Evolutionary conservation across 805 yeast species (phyloP).

Genomic region (Candida wancherniae): DNA sequence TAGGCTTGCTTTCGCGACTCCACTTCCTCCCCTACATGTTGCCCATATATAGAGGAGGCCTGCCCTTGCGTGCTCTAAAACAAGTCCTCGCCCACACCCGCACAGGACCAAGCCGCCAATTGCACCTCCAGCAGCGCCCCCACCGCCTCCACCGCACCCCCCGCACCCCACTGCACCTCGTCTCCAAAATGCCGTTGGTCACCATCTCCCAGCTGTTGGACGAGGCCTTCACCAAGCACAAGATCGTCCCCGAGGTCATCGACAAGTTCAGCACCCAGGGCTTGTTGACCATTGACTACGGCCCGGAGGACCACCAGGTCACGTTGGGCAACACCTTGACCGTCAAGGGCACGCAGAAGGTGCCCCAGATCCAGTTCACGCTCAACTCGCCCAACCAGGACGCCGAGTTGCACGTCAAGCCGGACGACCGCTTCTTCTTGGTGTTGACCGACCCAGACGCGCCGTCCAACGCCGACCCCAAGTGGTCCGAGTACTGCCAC

Average conservation of each 20-base stretch:
- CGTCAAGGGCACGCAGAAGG: conserved; percentile 60
- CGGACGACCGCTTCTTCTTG: conserved; percentile 58
- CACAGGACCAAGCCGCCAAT: too few species aligned
- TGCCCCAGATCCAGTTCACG: conserved; percentile 65
- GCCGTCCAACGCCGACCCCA: conserved; percentile 74
- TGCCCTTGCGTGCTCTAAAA: too few species aligned
- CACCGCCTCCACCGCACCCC: conserved; percentile 1
- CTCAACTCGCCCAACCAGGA: conserved; percentile 44
- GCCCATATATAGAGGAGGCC: conserved; percentile 12
- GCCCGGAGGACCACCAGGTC: conserved; percentile 54
- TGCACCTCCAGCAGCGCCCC: conserved; percentile 1
- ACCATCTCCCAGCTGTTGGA: conserved; percentile 53
- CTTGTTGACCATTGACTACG: conserved; percentile 58
- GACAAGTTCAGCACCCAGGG: conserved; percentile 48
- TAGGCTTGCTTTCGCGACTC: too few species aligned
- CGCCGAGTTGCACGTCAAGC: conserved; percentile 36
- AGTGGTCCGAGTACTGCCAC: conserved; percentile 87
- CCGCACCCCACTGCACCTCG: background rate
- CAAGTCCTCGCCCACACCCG: too few species aligned
- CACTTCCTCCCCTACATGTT: conserved; percentile 6
- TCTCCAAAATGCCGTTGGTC: conserved; percentile 40
- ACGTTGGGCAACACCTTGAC: conserved; percentile 72
- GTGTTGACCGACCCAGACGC: conserved; percentile 94
- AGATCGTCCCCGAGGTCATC: conserved; percentile 49
- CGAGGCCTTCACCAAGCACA: conserved; percentile 46